Base-by-base conservation (phyloP, 371 early-diverging fungal species). In the Actinomortierella ambigua region DNA sequence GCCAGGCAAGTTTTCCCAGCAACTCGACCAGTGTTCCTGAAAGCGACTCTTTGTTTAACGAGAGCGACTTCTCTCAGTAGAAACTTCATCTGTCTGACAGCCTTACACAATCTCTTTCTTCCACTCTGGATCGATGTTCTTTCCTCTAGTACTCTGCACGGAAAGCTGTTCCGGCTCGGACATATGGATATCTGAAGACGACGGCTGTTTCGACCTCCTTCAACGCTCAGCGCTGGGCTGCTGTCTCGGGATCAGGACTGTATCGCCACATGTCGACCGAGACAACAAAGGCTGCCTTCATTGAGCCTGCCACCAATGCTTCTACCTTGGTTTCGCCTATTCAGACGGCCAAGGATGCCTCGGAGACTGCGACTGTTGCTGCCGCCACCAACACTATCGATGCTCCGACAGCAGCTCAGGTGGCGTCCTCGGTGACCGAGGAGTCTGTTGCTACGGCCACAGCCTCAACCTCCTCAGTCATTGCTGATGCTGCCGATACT, bases 261-360 rank as follows among this genome's bases (percentile, higher is more conserved):
- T 46, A 65, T 40, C 70, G 70, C 53, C 60, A 70, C 47, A 70
- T 70, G 70, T 61, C 65, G 26, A 65, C 70, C 18, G 70, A 61
- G 55, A 54, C 54, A 14, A 59, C 58, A 9, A 69, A 68, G 34
- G 59, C 68, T 4, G 42, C 60, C 6, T 61, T 69, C 51, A 56
- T 69, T 29, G 64, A 59, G 40, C 69, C 69, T 34, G 57, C 57
- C 49, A 28, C 52, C 11, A 48, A 52, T 27, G 61, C 60, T 27
- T 41, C 60, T 22, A 50, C 57, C 28, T 13, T 40, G 17, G 17
- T 42, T 26, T 48, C 57, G n/a, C 34, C 34, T 34, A 4, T 34
- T 11, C 34, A 34, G 34, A 11, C 7, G 11, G 24, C n/a, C 13
- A 51, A 29, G 47, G 53, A 59, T 34, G 40, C 46, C 9, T 48